Base-by-base conservation (phyloP, 2,329 filamentous ascomycete species). In the Aureobasidium musti region DNA sequence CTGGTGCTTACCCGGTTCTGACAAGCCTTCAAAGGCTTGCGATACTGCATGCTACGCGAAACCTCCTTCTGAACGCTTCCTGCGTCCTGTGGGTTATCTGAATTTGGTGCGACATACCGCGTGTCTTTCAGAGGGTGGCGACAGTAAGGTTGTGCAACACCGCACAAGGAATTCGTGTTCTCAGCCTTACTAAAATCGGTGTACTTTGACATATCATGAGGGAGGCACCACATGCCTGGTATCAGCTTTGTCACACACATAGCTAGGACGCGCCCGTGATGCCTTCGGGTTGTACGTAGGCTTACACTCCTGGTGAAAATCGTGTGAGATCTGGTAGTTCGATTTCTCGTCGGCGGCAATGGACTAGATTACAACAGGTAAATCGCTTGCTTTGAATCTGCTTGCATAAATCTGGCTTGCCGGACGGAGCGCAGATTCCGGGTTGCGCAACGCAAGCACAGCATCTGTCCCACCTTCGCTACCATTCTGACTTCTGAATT, bases 371-470 rank as follows among this genome's bases (percentile, higher is more conserved):
- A 26, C 35, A 17, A n/a, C 23, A 23, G 19, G 21, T 19, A 2
- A 4, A 21, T 14, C n/a, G 52, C 52, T 23, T 13, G 23, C 21
- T 17, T 23, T 5, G 6, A 26, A 14, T 14, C 3, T 17, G 13
- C 3, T 14, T 5, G 14, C 13, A 39, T 14, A 39, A 39, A 39
- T 39, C 35, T 39, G 13, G 35, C 35, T 39, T 39, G 3, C 17
- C 13, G 13, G 17, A 5, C 28, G 17, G 37, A 23, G 57, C 11
- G 30, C 41, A 61, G 30, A 8, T 49, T 23, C 43, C 21, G 30
- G 43, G 39, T 61, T 30, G 30, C 43, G 43, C 57, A 61, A 61
- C 49, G 43, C 43, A 61, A 61, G 30, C 39, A 28, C 10, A 35
- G 28, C 47, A 35, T 37, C 8, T 37, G 57, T 61, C 41, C 14